Base-by-base conservation (phyloP, 2,329 filamentous ascomycete species). In the Didymella exigua region DNA sequence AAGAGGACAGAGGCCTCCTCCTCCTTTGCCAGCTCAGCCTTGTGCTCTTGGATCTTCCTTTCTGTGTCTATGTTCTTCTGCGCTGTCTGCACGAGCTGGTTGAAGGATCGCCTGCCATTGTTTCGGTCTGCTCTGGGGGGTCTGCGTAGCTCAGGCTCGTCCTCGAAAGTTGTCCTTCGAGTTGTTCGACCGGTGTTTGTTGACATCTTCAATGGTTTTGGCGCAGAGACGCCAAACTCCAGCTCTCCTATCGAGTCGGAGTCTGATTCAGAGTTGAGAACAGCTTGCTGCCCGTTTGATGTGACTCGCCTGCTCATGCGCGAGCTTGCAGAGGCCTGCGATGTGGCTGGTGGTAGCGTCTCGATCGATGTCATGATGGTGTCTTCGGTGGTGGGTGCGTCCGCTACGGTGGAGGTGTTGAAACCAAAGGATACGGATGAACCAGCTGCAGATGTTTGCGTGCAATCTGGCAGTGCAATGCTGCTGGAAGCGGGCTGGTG, bases 221-320 rank as follows among this genome's bases (percentile, higher is more conserved):
- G 31, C 9, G 44, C 49, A 14, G 56, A 51, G 21, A 57, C 21
- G 16, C 65, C 61, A 27, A 75, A 78, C 54, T 83, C 78, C 0
- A 87, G 88, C 43, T 84, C 81, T 10, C 55, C 54, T 2, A 74
- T 52, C 8, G 82, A 83, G 24, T 81, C 82, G 16, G 83, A 83
- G n/a, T 89, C 88, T 9, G 89, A 88, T 66, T 93, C 90, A 0
- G 90, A 92, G 49, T 84, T 87, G 40, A 81, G 81, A 21, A 93
- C 78, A 2, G 75, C 60, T 9, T 65, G 61, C 47, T 71, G 70
- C 2, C 84, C 84, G 63, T 82, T 77, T 54, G 78, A 89, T 50
- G 88, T 77, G 11, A 84, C 54, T 14, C 77, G 70, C 74, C 63
- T 85, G 78, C 70, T 84, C 61, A 57, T 33, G 34, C 58, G 61